These are phyloP conservation scores for Solanum raphanifolium DNA, from an alignment of 257 asterid genomes.

Conservation along the genomic window DNA sequence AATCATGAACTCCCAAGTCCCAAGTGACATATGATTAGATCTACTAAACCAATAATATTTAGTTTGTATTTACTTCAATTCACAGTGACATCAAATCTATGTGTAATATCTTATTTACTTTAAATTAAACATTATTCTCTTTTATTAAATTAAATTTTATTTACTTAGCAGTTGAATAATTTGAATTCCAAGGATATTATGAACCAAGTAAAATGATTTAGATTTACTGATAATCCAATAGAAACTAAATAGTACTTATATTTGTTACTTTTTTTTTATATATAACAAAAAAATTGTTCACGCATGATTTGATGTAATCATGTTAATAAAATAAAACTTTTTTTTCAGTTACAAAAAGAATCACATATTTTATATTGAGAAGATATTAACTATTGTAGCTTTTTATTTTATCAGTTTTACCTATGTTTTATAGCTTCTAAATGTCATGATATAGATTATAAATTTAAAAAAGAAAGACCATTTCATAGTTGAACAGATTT, in stretches of 20 bases:
- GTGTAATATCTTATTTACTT: not conserved
- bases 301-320: not conserved
- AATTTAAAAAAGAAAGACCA: no score
- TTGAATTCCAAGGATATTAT: not conserved
- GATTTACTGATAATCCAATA: no score
- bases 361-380: not conserved
- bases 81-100: not conserved
- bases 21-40: not conserved
- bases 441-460: not conserved
- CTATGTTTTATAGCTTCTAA: not conserved
- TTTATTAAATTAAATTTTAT: not conserved
- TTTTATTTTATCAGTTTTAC: not conserved
- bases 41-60: not conserved
- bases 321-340: not conserved
- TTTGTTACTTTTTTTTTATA: not conserved
- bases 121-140: not conserved
- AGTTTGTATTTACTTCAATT: not conserved
- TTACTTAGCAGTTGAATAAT: not conserved
- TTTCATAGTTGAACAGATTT: no score
- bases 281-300: not conserved
- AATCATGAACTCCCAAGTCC: not conserved
- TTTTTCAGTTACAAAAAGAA: not conserved
- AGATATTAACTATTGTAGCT: not conserved
- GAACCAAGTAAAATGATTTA: not conserved
- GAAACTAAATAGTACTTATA: not conserved